Evolutionary conservation across 1,284 basidiomycete genomes (phyloP), one percentile per base, ranked within the genome.

Genomic region (Butyriboletus appendiculatus): DNA sequence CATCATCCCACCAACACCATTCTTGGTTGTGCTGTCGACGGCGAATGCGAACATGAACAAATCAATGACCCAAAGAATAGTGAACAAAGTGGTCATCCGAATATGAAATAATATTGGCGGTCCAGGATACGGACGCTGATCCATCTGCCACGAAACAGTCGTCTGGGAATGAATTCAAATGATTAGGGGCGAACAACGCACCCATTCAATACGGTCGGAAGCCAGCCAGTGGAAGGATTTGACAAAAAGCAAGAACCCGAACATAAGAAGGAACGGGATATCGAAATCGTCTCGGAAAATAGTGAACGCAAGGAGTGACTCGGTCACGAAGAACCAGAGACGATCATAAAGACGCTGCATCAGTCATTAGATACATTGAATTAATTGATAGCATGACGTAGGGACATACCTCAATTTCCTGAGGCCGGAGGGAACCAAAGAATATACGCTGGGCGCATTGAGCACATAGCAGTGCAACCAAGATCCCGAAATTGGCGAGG

Each of bases 161-260:
- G 39, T 41, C 15, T 45, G 22, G 14, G 33, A 32, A 41, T 35
- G 9, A 20, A 44, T 18, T 60, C 39, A 16, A 52, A 16, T 50
- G 38, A 30, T 32, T 32, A 41, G 16, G 48, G 40, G 32, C 3
- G 44, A 46, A 24, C 45, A 51, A 78, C 87, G 60, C 61, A 96
- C 95, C 81, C 92, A 96, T 81, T 99, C 97, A 49, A 99, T 91
- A 41, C 97, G 84, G 69, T 98, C 96, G 3, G 87, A 86, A 54
- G 94, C 85, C 32, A 99, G 82, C 96, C 96, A 98, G 71, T 99
- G 97, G 73, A 99, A 99, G 52, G 93, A 94, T 71, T 98, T 98
- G 63, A 98, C 82, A 64, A 98, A 96, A 15, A 98, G 82, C 20
- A 99, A 76, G 60, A 94, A 85, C 18, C 92, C 88, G 68, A 98